Evolutionary conservation across 768 basidiomycete species (phyloP).

Genomic region (Boletus vinaceobasis): DNA sequence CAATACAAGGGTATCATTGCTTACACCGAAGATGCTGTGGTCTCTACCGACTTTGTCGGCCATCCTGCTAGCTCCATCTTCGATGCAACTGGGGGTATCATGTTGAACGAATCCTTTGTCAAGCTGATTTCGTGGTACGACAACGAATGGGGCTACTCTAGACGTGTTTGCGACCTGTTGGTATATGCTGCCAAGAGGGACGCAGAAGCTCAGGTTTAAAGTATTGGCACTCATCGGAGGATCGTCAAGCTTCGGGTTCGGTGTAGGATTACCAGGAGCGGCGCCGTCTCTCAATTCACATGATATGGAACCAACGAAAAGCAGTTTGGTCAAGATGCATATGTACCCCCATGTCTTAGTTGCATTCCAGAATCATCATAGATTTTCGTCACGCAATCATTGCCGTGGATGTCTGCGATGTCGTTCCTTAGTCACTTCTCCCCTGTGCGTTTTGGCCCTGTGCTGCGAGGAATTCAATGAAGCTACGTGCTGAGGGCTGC

Average conservation of each 20-base stretch:
- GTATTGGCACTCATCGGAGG: not conserved
- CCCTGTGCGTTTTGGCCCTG: not conserved
- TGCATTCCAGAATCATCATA: constrained; percentile 5
- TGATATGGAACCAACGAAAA: constrained; percentile 2
- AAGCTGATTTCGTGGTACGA: constrained; percentile 97
- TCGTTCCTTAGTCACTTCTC: not conserved
- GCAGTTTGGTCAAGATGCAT: not conserved
- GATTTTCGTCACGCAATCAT: constrained; percentile 1
- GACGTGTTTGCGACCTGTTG: constrained; percentile 87
- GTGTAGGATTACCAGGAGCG: constrained; percentile 16
- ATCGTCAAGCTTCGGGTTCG: not conserved
- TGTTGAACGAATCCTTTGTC: constrained; percentile 89
- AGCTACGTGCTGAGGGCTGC: not conserved
- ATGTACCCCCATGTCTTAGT: constrained; percentile 12
- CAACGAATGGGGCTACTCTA: constrained; percentile 94
- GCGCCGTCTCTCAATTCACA: not conserved
- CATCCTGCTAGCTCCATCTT: constrained; percentile 81
- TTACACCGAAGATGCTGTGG: constrained; percentile 92
- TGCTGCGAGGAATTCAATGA: not conserved
- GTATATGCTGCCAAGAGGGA: constrained; percentile 78
- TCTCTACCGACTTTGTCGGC: constrained; percentile 92
- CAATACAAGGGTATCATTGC: constrained; percentile 68
- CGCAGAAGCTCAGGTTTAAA: constrained; percentile 24
- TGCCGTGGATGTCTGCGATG: not conserved
- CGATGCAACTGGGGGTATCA: constrained; percentile 90